Evolutionary conservation across 2,329 filamentous ascomycete species (phyloP).

Genomic region (Metarhizium sp.): DNA sequence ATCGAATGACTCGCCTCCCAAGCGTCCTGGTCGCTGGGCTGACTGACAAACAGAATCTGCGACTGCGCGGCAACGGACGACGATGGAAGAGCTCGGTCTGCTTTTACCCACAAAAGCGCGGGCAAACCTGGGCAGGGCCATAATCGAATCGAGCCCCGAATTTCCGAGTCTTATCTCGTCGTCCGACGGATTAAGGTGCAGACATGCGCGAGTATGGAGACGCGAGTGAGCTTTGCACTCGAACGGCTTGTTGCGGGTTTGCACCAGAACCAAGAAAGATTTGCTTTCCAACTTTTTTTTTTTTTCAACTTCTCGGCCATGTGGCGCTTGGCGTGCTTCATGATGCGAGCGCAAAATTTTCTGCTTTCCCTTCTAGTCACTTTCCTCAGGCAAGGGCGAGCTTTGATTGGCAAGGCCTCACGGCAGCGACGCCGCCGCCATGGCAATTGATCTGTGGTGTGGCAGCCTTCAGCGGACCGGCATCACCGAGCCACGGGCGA

Average conservation of each 20-base stretch:
- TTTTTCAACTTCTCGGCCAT: neutral
- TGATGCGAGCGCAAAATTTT: neutral
- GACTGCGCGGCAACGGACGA: too few species aligned
- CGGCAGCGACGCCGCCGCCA: neutral
- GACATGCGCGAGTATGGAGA: neutral
- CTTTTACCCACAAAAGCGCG: too few species aligned
- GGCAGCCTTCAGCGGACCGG: neutral
- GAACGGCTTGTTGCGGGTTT: too few species aligned
- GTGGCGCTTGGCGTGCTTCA: neutral
- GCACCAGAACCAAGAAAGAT: too few species aligned
- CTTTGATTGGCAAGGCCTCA: neutral
- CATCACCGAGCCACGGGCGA: neutral
- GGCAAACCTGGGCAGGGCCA: too few species aligned
- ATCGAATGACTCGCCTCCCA: too few species aligned
- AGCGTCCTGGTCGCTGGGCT: too few species aligned
- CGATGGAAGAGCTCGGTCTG: too few species aligned
- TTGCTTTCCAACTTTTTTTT: too few species aligned
- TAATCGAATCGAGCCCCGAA: neutral
- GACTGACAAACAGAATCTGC: too few species aligned
- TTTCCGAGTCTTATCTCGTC: conserved; percentile 1
- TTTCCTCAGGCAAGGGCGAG: neutral
- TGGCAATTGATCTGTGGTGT: neutral
- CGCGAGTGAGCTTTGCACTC: neutral
- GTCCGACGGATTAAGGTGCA: neutral
- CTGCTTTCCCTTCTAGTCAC: neutral